Evolutionary conservation across 805 yeast genomes (phyloP).

Genomic region (Kuraishia floccosa): DNA sequence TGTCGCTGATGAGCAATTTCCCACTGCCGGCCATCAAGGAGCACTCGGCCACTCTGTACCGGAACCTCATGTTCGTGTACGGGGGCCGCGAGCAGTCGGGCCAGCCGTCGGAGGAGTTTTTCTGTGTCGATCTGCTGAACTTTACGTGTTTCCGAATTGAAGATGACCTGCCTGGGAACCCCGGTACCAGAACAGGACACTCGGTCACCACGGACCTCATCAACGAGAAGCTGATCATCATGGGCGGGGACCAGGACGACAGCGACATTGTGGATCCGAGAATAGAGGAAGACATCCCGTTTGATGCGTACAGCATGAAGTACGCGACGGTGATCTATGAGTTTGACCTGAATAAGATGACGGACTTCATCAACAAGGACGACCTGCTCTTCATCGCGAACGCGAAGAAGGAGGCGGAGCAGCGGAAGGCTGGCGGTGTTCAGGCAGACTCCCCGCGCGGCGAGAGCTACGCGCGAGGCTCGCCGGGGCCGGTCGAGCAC

Average conservation of each 20-base stretch:
- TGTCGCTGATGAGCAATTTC: constrained; percentile 51
- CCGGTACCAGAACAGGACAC: constrained; percentile 89
- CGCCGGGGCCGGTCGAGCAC: no score
- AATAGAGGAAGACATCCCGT: constrained; percentile 16
- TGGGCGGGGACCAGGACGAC: constrained; percentile 88
- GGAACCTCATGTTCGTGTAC: constrained; percentile 68
- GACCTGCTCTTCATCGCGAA: constrained; percentile 1
- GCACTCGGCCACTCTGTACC: constrained; percentile 75
- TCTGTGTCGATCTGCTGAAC: constrained; percentile 65
- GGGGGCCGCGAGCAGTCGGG: constrained; percentile 86
- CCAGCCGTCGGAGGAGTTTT: constrained; percentile 49
- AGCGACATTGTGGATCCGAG: constrained; percentile 23
- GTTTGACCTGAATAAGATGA: constrained; percentile 15
- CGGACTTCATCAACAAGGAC: constrained; percentile 1
- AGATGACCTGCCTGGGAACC: constrained; percentile 34
- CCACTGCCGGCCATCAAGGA: constrained; percentile 82
- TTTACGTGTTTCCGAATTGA: constrained; percentile 53
- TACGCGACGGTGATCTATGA: constrained; percentile 25
- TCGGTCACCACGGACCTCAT: constrained; percentile 62
- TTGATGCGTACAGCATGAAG: constrained; percentile 16
- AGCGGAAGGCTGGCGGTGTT: not conserved
- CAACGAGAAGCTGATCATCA: constrained; percentile 59
- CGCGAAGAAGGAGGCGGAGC: not conserved
- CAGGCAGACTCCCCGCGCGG: not conserved
- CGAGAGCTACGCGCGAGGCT: no score